phyloP scores from a whole-genome alignment of 2,329 filamentous ascomycete species.

The Trichoderma breve region DNA sequence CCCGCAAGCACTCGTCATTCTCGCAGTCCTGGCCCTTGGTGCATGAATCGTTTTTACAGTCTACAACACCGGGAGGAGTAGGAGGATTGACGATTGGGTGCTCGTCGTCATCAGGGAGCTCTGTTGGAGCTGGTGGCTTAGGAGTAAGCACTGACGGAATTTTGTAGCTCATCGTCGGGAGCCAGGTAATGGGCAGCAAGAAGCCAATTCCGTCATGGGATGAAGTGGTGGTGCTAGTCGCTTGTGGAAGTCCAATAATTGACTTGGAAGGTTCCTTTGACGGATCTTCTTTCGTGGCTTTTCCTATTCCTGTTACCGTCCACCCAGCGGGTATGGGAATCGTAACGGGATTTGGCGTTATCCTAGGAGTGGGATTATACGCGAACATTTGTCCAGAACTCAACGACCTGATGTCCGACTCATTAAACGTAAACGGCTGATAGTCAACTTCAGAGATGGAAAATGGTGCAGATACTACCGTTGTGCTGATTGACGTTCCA shows the following conservation, averaged over 20 bases:
- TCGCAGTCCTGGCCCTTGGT: slow-evolving; percentile 2
- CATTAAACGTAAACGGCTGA: slow-evolving; percentile 1
- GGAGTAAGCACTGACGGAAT: neutral
- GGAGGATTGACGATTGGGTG: neutral
- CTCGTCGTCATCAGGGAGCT: neutral
- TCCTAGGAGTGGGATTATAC: slow-evolving; percentile 1
- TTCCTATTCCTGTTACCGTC: neutral
- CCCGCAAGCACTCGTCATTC: slow-evolving; percentile 1
- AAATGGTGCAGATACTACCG: slow-evolving; percentile 1
- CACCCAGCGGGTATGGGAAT: neutral
- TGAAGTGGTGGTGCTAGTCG: neutral
- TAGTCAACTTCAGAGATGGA: slow-evolving; percentile 8
- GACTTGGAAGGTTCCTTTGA: neutral
- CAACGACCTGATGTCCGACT: neutral
- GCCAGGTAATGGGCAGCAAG: slow-evolving; percentile 11
- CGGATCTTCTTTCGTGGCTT: neutral
- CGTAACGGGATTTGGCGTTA: slow-evolving; percentile 2
- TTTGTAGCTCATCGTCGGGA: neutral
- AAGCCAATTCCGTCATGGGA: neutral
- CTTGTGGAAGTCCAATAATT: neutral
- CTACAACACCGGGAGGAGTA: neutral
- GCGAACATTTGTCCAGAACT: neutral
- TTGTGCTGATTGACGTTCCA: neutral
- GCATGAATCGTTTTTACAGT: slow-evolving; percentile 1
- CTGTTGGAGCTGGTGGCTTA: neutral